Conservation (phyloP, 352 stramenopile genomes). For the Phytopythium montanum region DNA sequence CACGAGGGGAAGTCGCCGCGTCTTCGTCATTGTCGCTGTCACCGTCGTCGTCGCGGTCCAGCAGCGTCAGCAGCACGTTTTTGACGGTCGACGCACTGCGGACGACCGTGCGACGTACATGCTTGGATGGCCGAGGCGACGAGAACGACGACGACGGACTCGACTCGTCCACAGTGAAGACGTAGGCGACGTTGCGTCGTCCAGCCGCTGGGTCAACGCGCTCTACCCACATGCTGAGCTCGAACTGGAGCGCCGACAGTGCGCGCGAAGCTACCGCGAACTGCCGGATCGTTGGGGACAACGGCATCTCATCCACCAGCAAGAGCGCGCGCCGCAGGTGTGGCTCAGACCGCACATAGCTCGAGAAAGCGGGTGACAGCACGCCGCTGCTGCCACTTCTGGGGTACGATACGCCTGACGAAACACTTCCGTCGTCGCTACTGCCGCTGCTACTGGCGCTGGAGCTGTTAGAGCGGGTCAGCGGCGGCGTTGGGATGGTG, state of each 20-base stretch:
- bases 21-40: conserved; percentile 11
- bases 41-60: conserved; percentile 13
- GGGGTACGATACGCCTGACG: background rate
- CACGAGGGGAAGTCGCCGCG: conserved; percentile 7
- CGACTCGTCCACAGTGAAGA: conserved; percentile 48
- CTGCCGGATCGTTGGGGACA: conserved; percentile 2
- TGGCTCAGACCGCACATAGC: background rate
- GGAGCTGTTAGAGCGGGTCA: background rate
- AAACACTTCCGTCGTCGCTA: background rate
- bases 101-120: conserved; percentile 31
- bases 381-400: background rate
- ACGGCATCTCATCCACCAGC: conserved; percentile 1
- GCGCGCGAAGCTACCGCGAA: conserved; percentile 10
- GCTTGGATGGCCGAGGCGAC: conserved; percentile 3
- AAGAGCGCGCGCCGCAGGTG: background rate
- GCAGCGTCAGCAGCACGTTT: conserved; percentile 46
- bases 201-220: conserved; percentile 51
- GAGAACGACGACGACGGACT: background rate
- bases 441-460: conserved; percentile 9
- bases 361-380: conserved; percentile 5
- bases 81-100: conserved; percentile 62
- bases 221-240: conserved; percentile 68
- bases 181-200: conserved; percentile 63
- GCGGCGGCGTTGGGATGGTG: background rate
- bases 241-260: conserved; percentile 37